phyloP scores from a whole-genome alignment of 192 early-diverging fungal genomes.

The Coemansia asiatica region DNA sequence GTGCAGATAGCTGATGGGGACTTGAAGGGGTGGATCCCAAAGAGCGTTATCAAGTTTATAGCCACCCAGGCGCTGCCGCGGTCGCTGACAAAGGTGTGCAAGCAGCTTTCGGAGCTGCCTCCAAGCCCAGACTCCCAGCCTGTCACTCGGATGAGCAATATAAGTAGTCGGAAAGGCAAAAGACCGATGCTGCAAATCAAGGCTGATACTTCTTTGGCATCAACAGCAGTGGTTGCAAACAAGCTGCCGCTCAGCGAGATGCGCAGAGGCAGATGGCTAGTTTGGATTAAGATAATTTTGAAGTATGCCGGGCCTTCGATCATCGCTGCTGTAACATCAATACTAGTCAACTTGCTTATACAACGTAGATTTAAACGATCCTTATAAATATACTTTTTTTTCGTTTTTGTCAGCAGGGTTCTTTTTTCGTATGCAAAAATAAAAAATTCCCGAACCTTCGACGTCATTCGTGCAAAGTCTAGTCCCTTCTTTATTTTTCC shows the following conservation, averaged over 20 bases:
- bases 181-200: background rate
- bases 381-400: background rate
- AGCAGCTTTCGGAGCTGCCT: slow-evolving; percentile 27
- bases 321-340: slow-evolving; percentile 43
- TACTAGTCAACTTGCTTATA: slow-evolving; percentile 16
- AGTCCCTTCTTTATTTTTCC: background rate
- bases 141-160: slow-evolving; percentile 7
- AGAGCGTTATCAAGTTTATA: slow-evolving; percentile 54
- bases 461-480: background rate
- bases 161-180: background rate
- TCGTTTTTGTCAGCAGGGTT: background rate
- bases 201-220: background rate
- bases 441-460: background rate
- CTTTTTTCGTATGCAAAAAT: background rate
- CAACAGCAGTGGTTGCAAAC: background rate
- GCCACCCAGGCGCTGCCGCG: slow-evolving; percentile 56
- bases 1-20: slow-evolving; percentile 56
- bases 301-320: slow-evolving; percentile 44
- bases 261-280: slow-evolving; percentile 8
- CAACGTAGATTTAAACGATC: slow-evolving; percentile 1
- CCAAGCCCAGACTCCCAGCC: slow-evolving; percentile 29
- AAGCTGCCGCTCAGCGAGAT: background rate
- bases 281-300: slow-evolving; percentile 27
- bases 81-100: slow-evolving; percentile 53
- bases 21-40: slow-evolving; percentile 55